Conservation (phyloP, 2,329 filamentous ascomycete genomes). For the Gliomastix tumulicola region DNA sequence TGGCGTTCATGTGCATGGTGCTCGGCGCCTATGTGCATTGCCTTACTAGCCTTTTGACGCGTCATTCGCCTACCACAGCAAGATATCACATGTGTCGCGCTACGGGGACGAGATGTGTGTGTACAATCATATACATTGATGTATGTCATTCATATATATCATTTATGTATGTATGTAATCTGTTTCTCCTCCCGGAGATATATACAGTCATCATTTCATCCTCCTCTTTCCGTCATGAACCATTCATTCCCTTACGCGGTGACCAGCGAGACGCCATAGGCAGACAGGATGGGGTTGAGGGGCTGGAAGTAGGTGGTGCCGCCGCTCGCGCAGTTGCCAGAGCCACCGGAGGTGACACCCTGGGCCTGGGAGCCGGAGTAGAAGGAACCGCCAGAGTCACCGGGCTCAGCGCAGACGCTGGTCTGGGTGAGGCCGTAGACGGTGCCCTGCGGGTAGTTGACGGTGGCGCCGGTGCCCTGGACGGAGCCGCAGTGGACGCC, state of each 20-base stretch:
- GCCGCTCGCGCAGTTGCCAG: conserved; percentile 24
- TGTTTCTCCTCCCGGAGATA: too few relatives aligned
- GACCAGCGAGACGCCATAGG: conserved; percentile 13
- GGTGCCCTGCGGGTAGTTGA: conserved; percentile 23
- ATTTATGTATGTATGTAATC: too few relatives aligned
- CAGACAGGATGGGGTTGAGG: conserved; percentile 28
- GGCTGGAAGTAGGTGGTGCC: conserved; percentile 32
- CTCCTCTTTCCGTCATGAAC: too few relatives aligned
- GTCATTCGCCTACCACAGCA: too few relatives aligned
- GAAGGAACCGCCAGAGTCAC: conserved; percentile 31
- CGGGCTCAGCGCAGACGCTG: conserved; percentile 30
- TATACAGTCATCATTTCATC: too few relatives aligned
- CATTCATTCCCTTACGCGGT: conserved; percentile 1
- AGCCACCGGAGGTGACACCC: conserved; percentile 32
- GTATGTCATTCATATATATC: too few relatives aligned
- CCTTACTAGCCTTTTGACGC: too few relatives aligned
- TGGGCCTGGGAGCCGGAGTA: conserved; percentile 31
- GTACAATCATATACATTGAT: too few relatives aligned
- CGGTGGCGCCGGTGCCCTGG: conserved; percentile 1
- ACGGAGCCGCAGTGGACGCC: conserved; percentile 3
- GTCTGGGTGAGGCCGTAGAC: conserved; percentile 31
- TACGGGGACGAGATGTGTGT: too few relatives aligned
- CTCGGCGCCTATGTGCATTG: too few relatives aligned
- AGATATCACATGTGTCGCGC: too few relatives aligned
- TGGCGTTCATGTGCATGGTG: too few relatives aligned